Evolutionary conservation across 2,329 filamentous ascomycete genomes (phyloP).

Genomic region (Ambrosiella xylebori): DNA sequence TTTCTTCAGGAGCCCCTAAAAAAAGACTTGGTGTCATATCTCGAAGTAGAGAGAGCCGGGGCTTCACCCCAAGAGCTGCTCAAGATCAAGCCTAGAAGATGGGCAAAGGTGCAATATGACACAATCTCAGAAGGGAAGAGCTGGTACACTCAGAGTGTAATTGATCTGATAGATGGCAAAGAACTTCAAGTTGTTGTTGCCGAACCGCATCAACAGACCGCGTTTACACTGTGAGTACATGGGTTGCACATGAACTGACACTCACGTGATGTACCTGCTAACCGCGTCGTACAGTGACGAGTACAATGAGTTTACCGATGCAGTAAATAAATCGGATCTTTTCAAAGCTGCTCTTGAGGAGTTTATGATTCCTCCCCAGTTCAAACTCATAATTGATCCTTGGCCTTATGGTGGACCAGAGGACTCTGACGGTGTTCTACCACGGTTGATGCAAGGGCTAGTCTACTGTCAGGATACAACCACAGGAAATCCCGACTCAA

Average conservation of each 20-base stretch:
- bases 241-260: background rate
- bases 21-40: conserved; percentile 33
- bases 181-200: conserved; percentile 11
- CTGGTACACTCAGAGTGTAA: conserved; percentile 22
- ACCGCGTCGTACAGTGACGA: conserved; percentile 19
- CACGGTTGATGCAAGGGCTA: conserved; percentile 32
- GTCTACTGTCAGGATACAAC: conserved; percentile 29
- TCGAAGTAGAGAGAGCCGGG: conserved; percentile 43
- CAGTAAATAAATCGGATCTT: conserved; percentile 25
- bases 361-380: conserved; percentile 27
- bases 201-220: conserved; percentile 21
- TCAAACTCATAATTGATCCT: conserved; percentile 28
- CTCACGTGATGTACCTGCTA: background rate
- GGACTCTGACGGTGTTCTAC: conserved; percentile 21
- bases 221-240: conserved; percentile 20
- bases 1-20: conserved; percentile 47
- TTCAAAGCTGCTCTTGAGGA: conserved; percentile 31
- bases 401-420: conserved; percentile 49
- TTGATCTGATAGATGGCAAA: conserved; percentile 21
- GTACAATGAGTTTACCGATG: conserved; percentile 24
- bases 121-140: conserved; percentile 19
- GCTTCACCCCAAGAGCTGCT: conserved; percentile 23
- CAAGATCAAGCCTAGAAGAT: conserved; percentile 23
- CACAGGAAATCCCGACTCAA: conserved; percentile 34
- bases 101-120: conserved; percentile 30